Percentiles rank a stretch among this genome's conserved stretches.
Evolutionary conservation across 2,329 filamentous ascomycete species (phyloP).

Genomic region (Fusarium sp.): DNA sequence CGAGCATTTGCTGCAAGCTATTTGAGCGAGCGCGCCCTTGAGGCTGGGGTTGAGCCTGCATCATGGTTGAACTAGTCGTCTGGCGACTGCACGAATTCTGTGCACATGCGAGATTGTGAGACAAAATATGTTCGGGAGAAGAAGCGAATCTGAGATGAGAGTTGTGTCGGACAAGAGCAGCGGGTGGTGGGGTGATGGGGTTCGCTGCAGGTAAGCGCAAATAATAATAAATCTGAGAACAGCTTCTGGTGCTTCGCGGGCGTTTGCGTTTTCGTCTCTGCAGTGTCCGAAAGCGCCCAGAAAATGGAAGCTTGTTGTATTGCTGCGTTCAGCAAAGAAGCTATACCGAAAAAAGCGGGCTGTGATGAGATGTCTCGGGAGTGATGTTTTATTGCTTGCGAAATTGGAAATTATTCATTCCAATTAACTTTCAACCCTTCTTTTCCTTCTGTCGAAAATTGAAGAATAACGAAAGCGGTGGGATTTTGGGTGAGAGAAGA

Average conservation of each 20-base stretch:
- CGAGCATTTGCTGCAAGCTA: constrained; percentile 69
- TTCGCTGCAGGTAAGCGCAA: constrained; percentile 38
- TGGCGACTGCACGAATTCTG: constrained; percentile 21
- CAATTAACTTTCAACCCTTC: constrained; percentile 18
- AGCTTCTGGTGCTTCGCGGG: constrained; percentile 4
- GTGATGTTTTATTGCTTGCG: constrained; percentile 19
- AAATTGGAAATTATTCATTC: constrained; percentile 11
- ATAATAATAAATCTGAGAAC: constrained; percentile 11
- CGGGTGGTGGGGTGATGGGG: constrained; percentile 12
- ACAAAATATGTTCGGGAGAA: constrained; percentile 27
- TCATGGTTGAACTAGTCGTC: constrained; percentile 25
- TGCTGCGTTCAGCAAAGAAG: constrained; percentile 19
- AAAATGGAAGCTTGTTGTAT: background rate
- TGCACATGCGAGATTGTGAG: constrained; percentile 30
- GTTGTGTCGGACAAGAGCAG: constrained; percentile 23
- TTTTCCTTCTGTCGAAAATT: constrained; percentile 24
- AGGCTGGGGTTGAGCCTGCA: constrained; percentile 25
- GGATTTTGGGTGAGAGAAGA: constrained; percentile 1
- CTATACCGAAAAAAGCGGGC: constrained; percentile 1
- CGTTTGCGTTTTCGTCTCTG: constrained; percentile 14
- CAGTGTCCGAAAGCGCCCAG: constrained; percentile 17
- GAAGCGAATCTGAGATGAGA: constrained; percentile 2
- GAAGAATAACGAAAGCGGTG: constrained; percentile 1
- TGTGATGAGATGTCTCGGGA: constrained; percentile 19
- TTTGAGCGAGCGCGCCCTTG: constrained; percentile 51